A percentile compares a stretch with the other conserved stretches of the same genome.
Conservation (phyloP, 805 yeast species). For the Torulaspora delbrueckii region DNA sequence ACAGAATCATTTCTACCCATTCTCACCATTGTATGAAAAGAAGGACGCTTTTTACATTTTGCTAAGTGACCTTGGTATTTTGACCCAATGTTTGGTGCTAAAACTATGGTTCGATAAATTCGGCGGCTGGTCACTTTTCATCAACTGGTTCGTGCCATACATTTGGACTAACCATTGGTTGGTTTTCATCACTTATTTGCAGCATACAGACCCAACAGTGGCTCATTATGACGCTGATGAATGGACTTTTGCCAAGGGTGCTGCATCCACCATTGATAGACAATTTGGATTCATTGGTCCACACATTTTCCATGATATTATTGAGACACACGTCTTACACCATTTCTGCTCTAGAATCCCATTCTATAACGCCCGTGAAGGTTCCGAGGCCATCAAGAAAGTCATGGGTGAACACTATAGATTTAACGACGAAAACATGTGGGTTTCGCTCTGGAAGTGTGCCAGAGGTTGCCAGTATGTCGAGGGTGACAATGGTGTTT, state of each 20-base stretch:
- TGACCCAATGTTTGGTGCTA: constrained; percentile 46
- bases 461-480: constrained; percentile 67
- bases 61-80: constrained; percentile 67
- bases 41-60: constrained; percentile 68
- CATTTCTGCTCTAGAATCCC: constrained; percentile 82
- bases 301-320: constrained; percentile 79
- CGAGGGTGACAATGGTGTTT: constrained; percentile 60
- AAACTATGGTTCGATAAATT: constrained; percentile 56
- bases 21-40: constrained; percentile 67
- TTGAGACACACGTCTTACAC: constrained; percentile 86
- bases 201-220: constrained; percentile 73
- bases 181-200: constrained; percentile 78
- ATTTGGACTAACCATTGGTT: constrained; percentile 85
- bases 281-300: constrained; percentile 76
- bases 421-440: constrained; percentile 65
- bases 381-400: constrained; percentile 69
- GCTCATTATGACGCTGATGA: constrained; percentile 72
- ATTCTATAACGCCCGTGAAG: constrained; percentile 80
- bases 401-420: constrained; percentile 82
- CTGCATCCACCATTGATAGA: constrained; percentile 84
- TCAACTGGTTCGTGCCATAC: constrained; percentile 75
- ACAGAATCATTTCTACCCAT: constrained; percentile 67
- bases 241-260: constrained; percentile 88
- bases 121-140: constrained; percentile 58
- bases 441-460: constrained; percentile 57